These are phyloP conservation scores for Cladophialophora carrionii DNA, from an alignment of 2,329 filamentous ascomycete species.

Conservation along the genomic window DNA sequence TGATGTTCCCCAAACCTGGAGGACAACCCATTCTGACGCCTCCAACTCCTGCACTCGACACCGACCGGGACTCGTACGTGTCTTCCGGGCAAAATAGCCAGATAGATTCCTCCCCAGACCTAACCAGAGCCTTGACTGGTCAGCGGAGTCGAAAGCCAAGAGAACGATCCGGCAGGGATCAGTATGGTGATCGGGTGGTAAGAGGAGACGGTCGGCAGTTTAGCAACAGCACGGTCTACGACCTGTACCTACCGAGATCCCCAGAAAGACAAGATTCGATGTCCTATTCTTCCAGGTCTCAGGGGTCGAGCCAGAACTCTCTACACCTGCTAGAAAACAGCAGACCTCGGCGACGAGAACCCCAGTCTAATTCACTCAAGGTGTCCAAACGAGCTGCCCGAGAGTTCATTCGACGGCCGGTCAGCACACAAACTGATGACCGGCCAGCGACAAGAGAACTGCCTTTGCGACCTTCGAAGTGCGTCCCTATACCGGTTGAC, in stretches of 20 bases:
- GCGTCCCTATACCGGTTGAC: conserved; percentile 13
- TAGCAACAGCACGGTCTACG: conserved; percentile 30
- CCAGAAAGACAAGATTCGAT: conserved; percentile 20
- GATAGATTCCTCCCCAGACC: conserved; percentile 11
- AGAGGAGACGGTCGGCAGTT: conserved; percentile 19
- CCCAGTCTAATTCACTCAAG: conserved; percentile 22
- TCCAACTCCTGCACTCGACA: conserved; percentile 13
- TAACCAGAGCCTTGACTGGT: conserved; percentile 16
- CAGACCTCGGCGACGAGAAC: conserved; percentile 22
- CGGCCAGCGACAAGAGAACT: conserved; percentile 1
- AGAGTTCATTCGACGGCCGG: conserved; percentile 14
- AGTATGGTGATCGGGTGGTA: conserved; percentile 20
- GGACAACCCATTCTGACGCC: conserved; percentile 5
- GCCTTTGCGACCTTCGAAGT: conserved; percentile 10
- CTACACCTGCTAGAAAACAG: conserved; percentile 31
- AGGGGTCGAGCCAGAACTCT: conserved; percentile 17
- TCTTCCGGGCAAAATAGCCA: conserved; percentile 19
- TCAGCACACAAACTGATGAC: conserved; percentile 4
- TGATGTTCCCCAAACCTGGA: conserved; percentile 31
- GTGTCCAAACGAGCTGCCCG: conserved; percentile 1
- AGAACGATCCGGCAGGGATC: conserved; percentile 33
- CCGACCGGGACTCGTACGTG: conserved; percentile 15
- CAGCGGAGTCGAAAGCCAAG: conserved; percentile 24
- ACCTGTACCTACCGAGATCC: conserved; percentile 27
- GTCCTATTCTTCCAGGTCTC: conserved; percentile 26